A percentile compares a stretch with the other conserved stretches of the same genome.
phyloP scores from a whole-genome alignment of 208 protist species.

The Crithidia brevicula region DNA sequence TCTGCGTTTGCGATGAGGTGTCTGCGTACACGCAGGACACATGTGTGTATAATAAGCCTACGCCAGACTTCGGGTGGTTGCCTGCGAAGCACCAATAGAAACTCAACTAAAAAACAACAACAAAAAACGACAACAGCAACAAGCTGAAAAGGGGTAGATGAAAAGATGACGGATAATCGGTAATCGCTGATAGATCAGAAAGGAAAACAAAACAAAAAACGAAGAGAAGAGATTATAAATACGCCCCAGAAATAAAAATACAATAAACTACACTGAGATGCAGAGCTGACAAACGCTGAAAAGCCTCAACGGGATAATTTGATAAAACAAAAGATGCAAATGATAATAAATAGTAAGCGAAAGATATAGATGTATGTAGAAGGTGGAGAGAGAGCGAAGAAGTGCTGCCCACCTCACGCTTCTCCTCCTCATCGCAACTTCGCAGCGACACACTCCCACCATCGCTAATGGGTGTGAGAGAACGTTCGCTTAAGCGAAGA shows the following conservation, averaged over 20 bases:
- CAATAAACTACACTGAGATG: neutral
- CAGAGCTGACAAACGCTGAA: neutral
- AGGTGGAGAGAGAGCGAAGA: no score
- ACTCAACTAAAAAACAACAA: neutral
- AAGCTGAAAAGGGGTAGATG: neutral
- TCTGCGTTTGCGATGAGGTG: no score
- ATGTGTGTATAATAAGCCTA: neutral
- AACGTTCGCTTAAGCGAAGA: no score
- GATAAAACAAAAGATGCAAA: neutral
- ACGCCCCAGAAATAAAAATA: conserved; percentile 14
- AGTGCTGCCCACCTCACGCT: no score
- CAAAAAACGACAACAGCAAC: neutral
- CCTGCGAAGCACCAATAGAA: neutral
- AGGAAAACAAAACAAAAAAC: neutral
- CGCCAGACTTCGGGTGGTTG: neutral
- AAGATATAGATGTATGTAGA: no score
- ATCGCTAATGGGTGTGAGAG: no score
- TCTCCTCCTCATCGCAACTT: no score
- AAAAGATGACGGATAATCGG: no score
- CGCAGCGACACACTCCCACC: no score
- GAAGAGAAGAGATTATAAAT: neutral
- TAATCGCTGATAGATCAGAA: no score
- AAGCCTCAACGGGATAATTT: neutral
- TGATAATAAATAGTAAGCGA: no score
- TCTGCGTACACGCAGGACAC: neutral